Evolutionary conservation across 495 filamentous ascomycete genomes (phyloP).

Genomic region (Penicillium longicatenatum): DNA sequence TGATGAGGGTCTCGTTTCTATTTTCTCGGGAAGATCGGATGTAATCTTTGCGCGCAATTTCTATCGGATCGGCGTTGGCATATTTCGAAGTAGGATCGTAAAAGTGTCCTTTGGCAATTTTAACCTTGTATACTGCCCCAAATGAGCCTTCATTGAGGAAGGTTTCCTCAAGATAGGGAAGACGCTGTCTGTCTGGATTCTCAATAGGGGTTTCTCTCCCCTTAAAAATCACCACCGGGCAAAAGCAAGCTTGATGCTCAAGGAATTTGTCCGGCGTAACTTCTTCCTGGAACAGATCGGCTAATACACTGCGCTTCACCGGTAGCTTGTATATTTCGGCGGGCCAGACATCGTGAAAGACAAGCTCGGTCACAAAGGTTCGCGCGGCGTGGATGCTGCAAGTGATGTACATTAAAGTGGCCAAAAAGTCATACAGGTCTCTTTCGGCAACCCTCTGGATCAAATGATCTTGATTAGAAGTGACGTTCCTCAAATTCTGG

Average conservation of each 20-base stretch:
- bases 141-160: conserved; percentile 22
- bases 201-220: conserved; percentile 23
- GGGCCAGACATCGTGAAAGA: conserved; percentile 20
- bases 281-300: conserved; percentile 25
- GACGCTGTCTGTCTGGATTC: conserved; percentile 24
- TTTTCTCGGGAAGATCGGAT: background rate
- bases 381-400: conserved; percentile 33
- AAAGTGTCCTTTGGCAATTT: conserved; percentile 37
- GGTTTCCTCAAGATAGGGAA: conserved; percentile 36
- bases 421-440: conserved; percentile 30
- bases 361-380: conserved; percentile 26
- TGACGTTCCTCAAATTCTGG: background rate
- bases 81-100: conserved; percentile 14
- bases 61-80: conserved; percentile 14
- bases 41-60: conserved; percentile 13
- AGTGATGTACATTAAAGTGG: conserved; percentile 29
- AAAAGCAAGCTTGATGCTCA: conserved; percentile 34
- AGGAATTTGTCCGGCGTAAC: conserved; percentile 29
- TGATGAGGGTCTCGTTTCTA: conserved; percentile 24
- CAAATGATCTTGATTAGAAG: conserved; percentile 9
- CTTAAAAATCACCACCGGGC: conserved; percentile 31
- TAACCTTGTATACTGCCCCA: conserved; percentile 34
- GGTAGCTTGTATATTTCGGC: conserved; percentile 11
- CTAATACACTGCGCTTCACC: conserved; percentile 13
- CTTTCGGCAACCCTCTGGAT: conserved; percentile 21